Conservation (phyloP, 2,329 filamentous ascomycete species). For the Pyrenophora seminiperda region DNA sequence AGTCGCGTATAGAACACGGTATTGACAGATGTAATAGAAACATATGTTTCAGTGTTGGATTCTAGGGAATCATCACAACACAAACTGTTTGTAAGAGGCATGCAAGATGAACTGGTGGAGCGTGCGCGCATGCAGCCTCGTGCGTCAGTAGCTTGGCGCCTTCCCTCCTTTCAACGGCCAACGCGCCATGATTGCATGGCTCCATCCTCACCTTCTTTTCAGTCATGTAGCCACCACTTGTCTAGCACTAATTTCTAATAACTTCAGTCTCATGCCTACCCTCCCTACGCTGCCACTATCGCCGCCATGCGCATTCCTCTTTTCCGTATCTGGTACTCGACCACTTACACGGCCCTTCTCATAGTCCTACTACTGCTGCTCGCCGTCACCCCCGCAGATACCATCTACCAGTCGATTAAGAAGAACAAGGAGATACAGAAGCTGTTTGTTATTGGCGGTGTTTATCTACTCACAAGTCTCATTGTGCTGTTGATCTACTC, state of each 20-base stretch:
- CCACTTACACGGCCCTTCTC: conserved; percentile 76
- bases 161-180: conserved; percentile 17
- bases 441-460: conserved; percentile 78
- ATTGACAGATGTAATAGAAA: too few species aligned
- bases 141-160: conserved; percentile 30
- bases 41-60: too few species aligned
- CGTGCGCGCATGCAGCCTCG: conserved; percentile 20
- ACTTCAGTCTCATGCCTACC: conserved; percentile 28
- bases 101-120: conserved; percentile 19
- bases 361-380: conserved; percentile 74
- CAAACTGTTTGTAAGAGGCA: too few species aligned
- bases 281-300: conserved; percentile 11
- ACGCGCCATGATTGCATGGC: conserved; percentile 18
- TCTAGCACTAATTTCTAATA: conserved; percentile 34
- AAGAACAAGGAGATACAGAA: conserved; percentile 75
- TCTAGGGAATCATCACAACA: too few species aligned
- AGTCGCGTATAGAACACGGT: too few species aligned
- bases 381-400: conserved; percentile 78
- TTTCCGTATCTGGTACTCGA: conserved; percentile 81
- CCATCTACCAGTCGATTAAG: conserved; percentile 74
- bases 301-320: conserved; percentile 58
- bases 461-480: conserved; percentile 73
- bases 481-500: conserved; percentile 78
- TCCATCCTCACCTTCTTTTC: conserved; percentile 11
- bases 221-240: conserved; percentile 26